These are phyloP conservation scores for Aspergillus sclerotiicarbonarius DNA, from an alignment of 495 filamentous ascomycete genomes.

Conservation along the genomic window DNA sequence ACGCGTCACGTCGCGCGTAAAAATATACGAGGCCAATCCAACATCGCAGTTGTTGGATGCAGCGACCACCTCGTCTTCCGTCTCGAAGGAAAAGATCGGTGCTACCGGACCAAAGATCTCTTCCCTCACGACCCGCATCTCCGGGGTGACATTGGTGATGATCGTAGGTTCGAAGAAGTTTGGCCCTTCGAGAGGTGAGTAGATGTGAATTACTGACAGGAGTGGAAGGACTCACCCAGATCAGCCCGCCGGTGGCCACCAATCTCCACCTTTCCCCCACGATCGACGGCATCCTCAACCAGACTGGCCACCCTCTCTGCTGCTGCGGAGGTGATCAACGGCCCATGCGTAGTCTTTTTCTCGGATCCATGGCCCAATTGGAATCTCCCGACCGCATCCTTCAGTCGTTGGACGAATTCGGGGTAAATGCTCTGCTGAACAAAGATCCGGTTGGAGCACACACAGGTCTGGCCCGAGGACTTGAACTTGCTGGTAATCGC, in stretches of 20 bases:
- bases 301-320: slow-evolving; percentile 38
- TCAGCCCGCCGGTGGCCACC: slow-evolving; percentile 61
- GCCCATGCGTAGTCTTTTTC: slow-evolving; percentile 49
- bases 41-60: slow-evolving; percentile 48
- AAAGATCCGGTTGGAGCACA: slow-evolving; percentile 60
- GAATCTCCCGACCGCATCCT: slow-evolving; percentile 31
- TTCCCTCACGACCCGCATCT: slow-evolving; percentile 51
- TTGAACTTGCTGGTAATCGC: slow-evolving; percentile 53
- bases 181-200: too few relatives aligned
- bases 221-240: slow-evolving; percentile 52
- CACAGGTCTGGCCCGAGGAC: slow-evolving; percentile 58
- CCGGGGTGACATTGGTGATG: slow-evolving; percentile 40
- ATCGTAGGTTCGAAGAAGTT: slow-evolving; percentile 39
- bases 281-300: slow-evolving; percentile 51
- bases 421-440: slow-evolving; percentile 49
- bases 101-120: slow-evolving; percentile 61
- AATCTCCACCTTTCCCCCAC: slow-evolving; percentile 55
- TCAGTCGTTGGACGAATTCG: slow-evolving; percentile 42
- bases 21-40: slow-evolving; percentile 51
- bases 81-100: slow-evolving; percentile 47
- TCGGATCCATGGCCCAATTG: slow-evolving; percentile 34
- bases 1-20: slow-evolving; percentile 45
- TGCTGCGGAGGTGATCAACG: slow-evolving; percentile 55
- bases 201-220: too few relatives aligned
- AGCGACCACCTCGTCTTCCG: slow-evolving; percentile 49